Evolutionary conservation across 2,329 filamentous ascomycete species (phyloP), one percentile per base, ranked within the genome.

Genomic region (Trichoderma breve): DNA sequence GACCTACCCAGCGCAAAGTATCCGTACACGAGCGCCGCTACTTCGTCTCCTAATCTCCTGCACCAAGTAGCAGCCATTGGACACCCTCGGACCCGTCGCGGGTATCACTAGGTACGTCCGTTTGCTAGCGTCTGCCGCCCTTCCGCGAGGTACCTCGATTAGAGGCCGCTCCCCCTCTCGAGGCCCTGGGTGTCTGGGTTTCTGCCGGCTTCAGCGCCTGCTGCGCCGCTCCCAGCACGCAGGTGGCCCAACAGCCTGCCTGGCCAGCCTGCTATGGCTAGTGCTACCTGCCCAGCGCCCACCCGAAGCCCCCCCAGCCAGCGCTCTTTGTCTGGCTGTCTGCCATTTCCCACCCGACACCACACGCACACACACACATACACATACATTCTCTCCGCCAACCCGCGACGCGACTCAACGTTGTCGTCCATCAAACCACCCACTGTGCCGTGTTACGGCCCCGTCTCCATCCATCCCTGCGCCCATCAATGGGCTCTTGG

Each of bases 371-470:
- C 73, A 67, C 71, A 76, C 74, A 76, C 77, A 74, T 75, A 72
- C 73, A 73, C 75, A 78, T 61, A 69, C 67, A 62, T 53, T 53
- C 67, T 70, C 67, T 81, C 81, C 79, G 79, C 81, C 80, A 81
- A 81, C 77, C 78, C 81, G 81, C 81, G 81, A 82, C 81, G 81
- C 81, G 81, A 82, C 80, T 82, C 75, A 77, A 76, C 76, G 74
- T 73, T 73, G 70, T 74, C 79, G 76, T 78, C 77, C 80, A 81
- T 81, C 81, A 80, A 71, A 81, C 75, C 78, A 80, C 76, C 72
- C 75, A 74, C 74, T 75, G 76, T 79, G 80, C 83, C 83, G 83
- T 86, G 83, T 82, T 80, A 84, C 84, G 86, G 78, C 81, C 82
- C 75, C 80, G 83, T 83, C 79, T 85, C 78, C 79, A 83, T 84